Evolutionary conservation across 352 stramenopile species (phyloP), one percentile per base, ranked within the genome.

Genomic region (Pythium diclinum): DNA sequence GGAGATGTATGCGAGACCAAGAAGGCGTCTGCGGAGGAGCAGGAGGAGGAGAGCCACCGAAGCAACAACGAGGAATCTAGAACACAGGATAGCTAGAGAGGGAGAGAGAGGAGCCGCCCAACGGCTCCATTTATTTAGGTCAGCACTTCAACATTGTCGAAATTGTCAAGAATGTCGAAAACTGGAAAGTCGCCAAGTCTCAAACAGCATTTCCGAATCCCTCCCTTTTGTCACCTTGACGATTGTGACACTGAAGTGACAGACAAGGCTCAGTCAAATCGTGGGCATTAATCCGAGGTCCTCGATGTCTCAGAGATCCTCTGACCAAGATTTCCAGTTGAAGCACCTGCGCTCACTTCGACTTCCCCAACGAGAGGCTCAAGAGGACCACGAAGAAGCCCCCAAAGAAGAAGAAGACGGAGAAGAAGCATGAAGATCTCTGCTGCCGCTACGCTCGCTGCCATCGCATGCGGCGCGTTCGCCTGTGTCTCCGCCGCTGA

Each of bases 341-440:
- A 51, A 51, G 44, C 44, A 28, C 21, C 44, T 21, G 44, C 44
- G 9, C 13, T 51, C 44, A 51, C 44, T 48, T 48, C 42, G 42
- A 48, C 42, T 25, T 48, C 9, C 42, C 17, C 42, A 23, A 16
- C 7, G 42, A 48, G 42, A 48, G 14, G n/a, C 36, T 42, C 11
- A 25, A 51, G 44, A 51, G 17, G 14, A 32, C 5, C 38, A 46
- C 25, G 4, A 28, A 3, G 25, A 28, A 28, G 11, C 36, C 21
- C 32, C 49, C 8, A 40, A 28, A 67, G 60, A 56, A 44, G 13
- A 55, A 47, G 14, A 34, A 58, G 36, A 25, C 46, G 21, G 34
- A 42, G 28, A 34, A 61, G 38, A 11, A 55, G 8, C 8, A 69
- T 65, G 63, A 69, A 65, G 63, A 56, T 69, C 56, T 32, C 59